phyloP scores from a whole-genome alignment of 768 basidiomycete species.

The Sporobolomyces phaffii region DNA sequence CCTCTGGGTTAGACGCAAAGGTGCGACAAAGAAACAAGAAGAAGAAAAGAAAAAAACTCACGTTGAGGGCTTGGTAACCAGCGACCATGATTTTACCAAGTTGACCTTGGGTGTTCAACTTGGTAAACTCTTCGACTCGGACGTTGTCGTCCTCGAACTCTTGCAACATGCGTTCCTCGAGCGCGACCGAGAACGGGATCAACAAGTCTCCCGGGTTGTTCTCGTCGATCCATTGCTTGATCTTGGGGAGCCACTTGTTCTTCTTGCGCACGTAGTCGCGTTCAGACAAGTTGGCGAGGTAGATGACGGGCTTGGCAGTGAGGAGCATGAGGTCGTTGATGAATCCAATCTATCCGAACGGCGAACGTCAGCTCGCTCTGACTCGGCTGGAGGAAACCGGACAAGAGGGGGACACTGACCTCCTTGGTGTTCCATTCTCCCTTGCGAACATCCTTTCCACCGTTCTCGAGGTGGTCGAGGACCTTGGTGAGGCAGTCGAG shows the following conservation, averaged over 20 bases:
- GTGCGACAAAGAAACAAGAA: too few species aligned
- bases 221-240: slow-evolving; percentile 95
- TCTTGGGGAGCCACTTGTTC: slow-evolving; percentile 98
- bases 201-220: slow-evolving; percentile 92
- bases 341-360: slow-evolving; percentile 73
- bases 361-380: too few species aligned
- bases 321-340: slow-evolving; percentile 82
- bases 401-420: slow-evolving; percentile 50
- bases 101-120: slow-evolving; percentile 57
- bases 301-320: slow-evolving; percentile 94
- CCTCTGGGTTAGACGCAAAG: too few species aligned
- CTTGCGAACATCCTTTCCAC: slow-evolving; percentile 85
- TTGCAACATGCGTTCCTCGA: slow-evolving; percentile 77
- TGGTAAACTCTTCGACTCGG: slow-evolving; percentile 67
- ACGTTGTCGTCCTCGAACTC: slow-evolving; percentile 54
- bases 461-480: slow-evolving; percentile 66
- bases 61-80: slow-evolving; percentile 79
- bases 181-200: slow-evolving; percentile 92
- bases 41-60: slow-evolving; percentile 47
- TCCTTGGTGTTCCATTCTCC: slow-evolving; percentile 94
- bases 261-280: slow-evolving; percentile 92
- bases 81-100: slow-evolving; percentile 91
- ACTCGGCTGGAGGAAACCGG: too few species aligned
- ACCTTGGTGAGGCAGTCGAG: slow-evolving; percentile 83
- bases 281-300: slow-evolving; percentile 95